These are phyloP conservation scores for Alloteropsis semialata DNA, from an alignment of 176 grass and related monocot genomes.

Conservation along the genomic window DNA sequence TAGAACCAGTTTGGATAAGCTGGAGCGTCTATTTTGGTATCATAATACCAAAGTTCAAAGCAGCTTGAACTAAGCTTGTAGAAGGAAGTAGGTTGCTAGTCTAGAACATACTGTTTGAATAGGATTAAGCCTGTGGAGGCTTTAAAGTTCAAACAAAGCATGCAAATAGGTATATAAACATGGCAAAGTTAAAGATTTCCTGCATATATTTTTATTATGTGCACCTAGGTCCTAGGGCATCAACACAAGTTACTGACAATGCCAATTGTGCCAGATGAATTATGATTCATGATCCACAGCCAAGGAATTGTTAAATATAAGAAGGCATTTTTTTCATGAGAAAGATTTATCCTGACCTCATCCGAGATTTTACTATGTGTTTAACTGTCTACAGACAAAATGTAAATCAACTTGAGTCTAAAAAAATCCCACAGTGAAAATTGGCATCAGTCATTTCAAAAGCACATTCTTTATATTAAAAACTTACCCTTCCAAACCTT, in stretches of 20 bases:
- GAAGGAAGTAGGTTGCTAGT: background rate
- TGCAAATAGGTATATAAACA: background rate
- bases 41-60: background rate
- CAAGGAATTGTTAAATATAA: background rate
- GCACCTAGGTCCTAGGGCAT: background rate
- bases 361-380: background rate
- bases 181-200: background rate
- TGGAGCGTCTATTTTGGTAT: background rate
- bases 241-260: background rate
- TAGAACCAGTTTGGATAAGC: background rate
- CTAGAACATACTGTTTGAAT: background rate
- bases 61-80: background rate
- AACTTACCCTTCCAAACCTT: constrained; percentile 75
- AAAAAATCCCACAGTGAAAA: background rate
- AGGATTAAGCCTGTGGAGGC: background rate
- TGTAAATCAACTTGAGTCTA: background rate
- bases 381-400: background rate
- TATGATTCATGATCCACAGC: background rate
- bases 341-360: background rate
- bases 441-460: background rate
- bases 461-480: background rate
- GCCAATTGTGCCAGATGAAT: background rate
- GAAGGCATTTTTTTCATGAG: background rate
- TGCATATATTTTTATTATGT: background rate
- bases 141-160: background rate